Evolutionary conservation across 306 rosid species (phyloP).

Genomic region (Mucuna pruriens): DNA sequence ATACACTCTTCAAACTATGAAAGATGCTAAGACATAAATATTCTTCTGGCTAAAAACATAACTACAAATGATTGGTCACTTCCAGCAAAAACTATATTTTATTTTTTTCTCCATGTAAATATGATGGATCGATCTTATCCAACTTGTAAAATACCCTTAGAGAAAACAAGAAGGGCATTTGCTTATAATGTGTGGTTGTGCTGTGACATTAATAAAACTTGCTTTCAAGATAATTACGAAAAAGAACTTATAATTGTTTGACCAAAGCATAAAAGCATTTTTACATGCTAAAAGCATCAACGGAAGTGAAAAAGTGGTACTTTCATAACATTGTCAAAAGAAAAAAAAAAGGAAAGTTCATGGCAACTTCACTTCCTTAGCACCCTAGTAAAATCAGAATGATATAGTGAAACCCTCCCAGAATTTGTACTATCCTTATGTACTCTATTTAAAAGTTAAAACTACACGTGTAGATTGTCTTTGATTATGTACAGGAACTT

Average conservation of each 20-base stretch:
- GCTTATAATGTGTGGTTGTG: neutral
- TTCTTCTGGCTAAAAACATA: neutral
- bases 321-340: neutral
- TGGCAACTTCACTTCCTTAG: neutral
- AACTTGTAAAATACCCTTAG: neutral
- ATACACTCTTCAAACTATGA: neutral
- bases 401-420: neutral
- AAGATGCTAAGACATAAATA: neutral
- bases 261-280: neutral
- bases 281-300: neutral
- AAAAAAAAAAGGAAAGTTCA: neutral
- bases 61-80: neutral
- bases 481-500: constrained; percentile 20
- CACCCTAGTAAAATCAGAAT: neutral
- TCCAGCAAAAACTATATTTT: neutral
- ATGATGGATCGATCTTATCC: neutral
- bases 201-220: neutral
- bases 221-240: neutral
- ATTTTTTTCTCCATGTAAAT: neutral
- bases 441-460: constrained; percentile 28
- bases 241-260: neutral
- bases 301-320: neutral
- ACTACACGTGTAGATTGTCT: neutral
- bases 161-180: neutral
- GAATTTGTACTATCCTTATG: neutral